phyloP scores from a whole-genome alignment of 768 basidiomycete genomes.

The Galerina sulciceps region DNA sequence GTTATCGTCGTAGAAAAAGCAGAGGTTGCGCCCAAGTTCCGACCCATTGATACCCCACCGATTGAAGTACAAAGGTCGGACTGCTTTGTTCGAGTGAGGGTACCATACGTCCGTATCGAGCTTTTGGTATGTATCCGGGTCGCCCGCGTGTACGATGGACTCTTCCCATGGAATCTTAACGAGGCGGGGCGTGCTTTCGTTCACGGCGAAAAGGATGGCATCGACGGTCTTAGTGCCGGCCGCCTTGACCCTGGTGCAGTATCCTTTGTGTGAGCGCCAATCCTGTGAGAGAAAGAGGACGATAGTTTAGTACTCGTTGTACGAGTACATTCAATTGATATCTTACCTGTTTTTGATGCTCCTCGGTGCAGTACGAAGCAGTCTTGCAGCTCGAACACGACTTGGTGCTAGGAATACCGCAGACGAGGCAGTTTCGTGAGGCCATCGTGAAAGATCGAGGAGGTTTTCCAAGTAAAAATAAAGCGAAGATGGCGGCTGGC shows the following conservation, averaged over 20 bases:
- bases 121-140: not conserved
- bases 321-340: not conserved
- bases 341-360: constrained; percentile 6
- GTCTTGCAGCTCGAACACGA: constrained; percentile 6
- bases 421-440: not conserved
- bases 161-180: constrained; percentile 1
- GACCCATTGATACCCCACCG: constrained; percentile 1
- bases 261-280: constrained; percentile 7
- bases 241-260: constrained; percentile 2
- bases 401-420: not conserved
- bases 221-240: not conserved
- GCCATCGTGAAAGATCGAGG: not conserved
- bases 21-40: not conserved
- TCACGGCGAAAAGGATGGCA: constrained; percentile 3
- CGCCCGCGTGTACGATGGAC: not conserved
- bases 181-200: constrained; percentile 3
- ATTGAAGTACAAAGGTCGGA: not conserved
- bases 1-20: constrained; percentile 3
- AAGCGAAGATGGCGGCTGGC: not conserved
- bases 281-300: not conserved
- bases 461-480: not conserved
- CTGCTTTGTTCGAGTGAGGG: not conserved
- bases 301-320: not conserved
- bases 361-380: constrained; percentile 1
- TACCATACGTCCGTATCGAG: not conserved